These are phyloP conservation scores for Boletus edulis DNA, from an alignment of 768 basidiomycete genomes.

Conservation along the genomic window DNA sequence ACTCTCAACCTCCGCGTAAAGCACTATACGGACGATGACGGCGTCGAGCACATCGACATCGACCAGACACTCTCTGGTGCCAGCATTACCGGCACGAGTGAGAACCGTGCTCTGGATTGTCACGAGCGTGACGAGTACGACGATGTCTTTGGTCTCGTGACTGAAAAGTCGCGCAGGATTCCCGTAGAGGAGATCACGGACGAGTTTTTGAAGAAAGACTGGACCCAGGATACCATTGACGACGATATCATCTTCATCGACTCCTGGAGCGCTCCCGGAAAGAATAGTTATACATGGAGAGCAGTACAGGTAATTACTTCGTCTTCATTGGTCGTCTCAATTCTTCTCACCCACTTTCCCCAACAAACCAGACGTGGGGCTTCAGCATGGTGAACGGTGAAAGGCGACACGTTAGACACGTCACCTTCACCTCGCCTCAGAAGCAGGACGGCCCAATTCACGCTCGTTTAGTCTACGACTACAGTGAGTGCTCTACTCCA, in stretches of 20 bases:
- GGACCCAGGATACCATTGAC: slow-evolving; percentile 41
- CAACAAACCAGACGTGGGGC: slow-evolving; percentile 51
- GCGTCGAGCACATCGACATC: slow-evolving; percentile 64
- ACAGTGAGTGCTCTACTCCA: slow-evolving; percentile 43
- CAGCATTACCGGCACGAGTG: slow-evolving; percentile 55
- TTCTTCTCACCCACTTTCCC: background rate
- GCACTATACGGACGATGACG: slow-evolving; percentile 60
- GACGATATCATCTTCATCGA: slow-evolving; percentile 34
- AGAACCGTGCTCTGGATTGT: slow-evolving; percentile 60
- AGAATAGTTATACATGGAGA: slow-evolving; percentile 59
- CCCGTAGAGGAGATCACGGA: slow-evolving; percentile 46
- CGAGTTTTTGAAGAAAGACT: slow-evolving; percentile 40
- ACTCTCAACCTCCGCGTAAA: slow-evolving; percentile 60
- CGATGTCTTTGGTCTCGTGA: slow-evolving; percentile 57
- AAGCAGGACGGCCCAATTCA: slow-evolving; percentile 50
- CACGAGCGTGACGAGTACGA: slow-evolving; percentile 51
- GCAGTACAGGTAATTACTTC: slow-evolving; percentile 52
- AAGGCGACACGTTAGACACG: slow-evolving; percentile 57
- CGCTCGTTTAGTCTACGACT: slow-evolving; percentile 62
- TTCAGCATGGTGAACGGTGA: slow-evolving; percentile 57
- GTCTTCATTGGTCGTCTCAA: background rate
- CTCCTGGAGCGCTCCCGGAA: slow-evolving; percentile 60
- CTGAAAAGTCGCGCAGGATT: slow-evolving; percentile 52
- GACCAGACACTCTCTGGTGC: slow-evolving; percentile 63
- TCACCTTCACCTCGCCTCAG: slow-evolving; percentile 61